Conservation (phyloP, 2,329 filamentous ascomycete genomes). For the Diaporthe citriasiana region DNA sequence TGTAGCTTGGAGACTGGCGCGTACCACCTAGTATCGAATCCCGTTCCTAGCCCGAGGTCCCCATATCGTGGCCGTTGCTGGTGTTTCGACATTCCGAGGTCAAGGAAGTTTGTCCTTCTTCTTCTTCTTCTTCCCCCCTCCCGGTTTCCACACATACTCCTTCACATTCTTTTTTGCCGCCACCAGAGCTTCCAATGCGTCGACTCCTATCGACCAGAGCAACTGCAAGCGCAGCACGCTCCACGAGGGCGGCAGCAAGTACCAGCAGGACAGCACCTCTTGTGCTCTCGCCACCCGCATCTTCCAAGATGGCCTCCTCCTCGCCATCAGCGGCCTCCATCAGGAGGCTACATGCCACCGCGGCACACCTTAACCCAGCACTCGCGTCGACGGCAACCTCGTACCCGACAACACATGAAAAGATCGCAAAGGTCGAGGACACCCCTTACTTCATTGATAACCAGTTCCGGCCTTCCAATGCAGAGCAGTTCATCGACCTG, state of each 20-base stretch:
- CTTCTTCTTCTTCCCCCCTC: not conserved
- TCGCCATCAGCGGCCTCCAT: slow-evolving; percentile 55
- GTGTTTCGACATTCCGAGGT: not conserved
- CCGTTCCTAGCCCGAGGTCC: not conserved
- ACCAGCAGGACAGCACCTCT: slow-evolving; percentile 41
- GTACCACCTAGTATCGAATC: not conserved
- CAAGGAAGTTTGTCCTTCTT: not conserved
- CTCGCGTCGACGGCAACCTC: slow-evolving; percentile 69
- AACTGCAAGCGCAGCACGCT: slow-evolving; percentile 53
- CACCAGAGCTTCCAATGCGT: slow-evolving; percentile 55
- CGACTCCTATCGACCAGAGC: slow-evolving; percentile 59
- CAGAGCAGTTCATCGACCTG: slow-evolving; percentile 82
- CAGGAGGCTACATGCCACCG: slow-evolving; percentile 70
- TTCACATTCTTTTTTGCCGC: slow-evolving; percentile 38
- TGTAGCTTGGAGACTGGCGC: not conserved
- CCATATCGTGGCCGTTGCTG: not conserved
- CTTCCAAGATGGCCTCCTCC: slow-evolving; percentile 44
- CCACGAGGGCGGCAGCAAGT: slow-evolving; percentile 47
- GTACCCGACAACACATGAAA: slow-evolving; percentile 81
- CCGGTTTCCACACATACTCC: slow-evolving; percentile 6
- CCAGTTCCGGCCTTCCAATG: slow-evolving; percentile 77
- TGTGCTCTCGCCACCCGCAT: slow-evolving; percentile 45
- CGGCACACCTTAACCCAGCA: slow-evolving; percentile 67
- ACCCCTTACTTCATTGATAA: slow-evolving; percentile 89
- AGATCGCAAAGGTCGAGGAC: slow-evolving; percentile 75